Evolutionary conservation across 2,329 filamentous ascomycete species (phyloP).

Genomic region (Calcarisporium arbuscula): DNA sequence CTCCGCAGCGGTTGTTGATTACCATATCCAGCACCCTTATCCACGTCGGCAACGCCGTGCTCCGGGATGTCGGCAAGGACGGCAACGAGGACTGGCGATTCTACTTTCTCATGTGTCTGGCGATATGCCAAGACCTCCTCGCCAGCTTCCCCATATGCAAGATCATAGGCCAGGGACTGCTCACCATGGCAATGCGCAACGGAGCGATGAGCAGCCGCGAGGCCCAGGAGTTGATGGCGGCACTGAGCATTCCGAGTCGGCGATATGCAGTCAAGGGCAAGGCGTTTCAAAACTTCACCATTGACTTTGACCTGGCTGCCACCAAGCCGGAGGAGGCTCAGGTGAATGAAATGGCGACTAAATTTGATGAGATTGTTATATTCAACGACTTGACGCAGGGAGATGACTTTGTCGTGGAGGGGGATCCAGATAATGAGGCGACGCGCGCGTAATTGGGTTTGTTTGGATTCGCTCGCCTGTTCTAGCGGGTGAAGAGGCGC

Average conservation of each 20-base stretch:
- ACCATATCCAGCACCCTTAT: neutral
- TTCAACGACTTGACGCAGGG: neutral
- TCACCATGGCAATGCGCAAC: neutral
- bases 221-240: too few relatives aligned
- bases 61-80: neutral
- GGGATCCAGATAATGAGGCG: too few relatives aligned
- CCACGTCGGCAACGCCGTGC: neutral
- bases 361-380: neutral
- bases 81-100: neutral
- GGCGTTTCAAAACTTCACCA: too few relatives aligned
- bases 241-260: too few relatives aligned
- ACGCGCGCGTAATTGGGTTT: too few relatives aligned
- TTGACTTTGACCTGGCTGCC: neutral
- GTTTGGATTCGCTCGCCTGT: too few relatives aligned
- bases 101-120: neutral
- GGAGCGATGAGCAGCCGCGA: neutral
- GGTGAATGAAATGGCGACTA: neutral
- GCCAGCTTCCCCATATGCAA: neutral
- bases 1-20: neutral
- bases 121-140: neutral
- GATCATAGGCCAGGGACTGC: neutral
- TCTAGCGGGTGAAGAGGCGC: too few relatives aligned
- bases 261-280: too few relatives aligned
- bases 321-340: neutral
- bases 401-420: neutral